phyloP scores from a whole-genome alignment of 1,284 basidiomycete species.

The Hypsizygus ulmarius region DNA sequence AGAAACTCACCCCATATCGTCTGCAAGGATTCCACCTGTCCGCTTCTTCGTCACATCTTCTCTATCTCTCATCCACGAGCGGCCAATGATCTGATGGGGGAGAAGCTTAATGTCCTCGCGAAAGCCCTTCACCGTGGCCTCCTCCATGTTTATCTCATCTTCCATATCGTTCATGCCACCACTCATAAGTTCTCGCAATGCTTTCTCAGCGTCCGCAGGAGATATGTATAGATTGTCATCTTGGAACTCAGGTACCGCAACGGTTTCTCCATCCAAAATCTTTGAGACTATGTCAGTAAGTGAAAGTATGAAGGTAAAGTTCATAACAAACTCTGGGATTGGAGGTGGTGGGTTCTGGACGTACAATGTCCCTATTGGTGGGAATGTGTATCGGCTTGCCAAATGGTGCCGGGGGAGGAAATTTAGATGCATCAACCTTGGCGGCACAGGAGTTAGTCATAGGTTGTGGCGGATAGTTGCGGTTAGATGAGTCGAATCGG shows the following conservation, averaged over 20 bases:
- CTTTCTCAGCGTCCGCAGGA: conserved; percentile 58
- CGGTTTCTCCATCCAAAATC: conserved; percentile 20
- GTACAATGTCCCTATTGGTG: conserved; percentile 24
- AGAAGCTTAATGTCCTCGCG: conserved; percentile 66
- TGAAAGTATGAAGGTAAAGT: neutral
- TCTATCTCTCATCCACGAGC: conserved; percentile 85
- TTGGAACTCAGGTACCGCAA: conserved; percentile 24
- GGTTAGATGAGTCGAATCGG: conserved; percentile 3
- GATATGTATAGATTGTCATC: conserved; percentile 30
- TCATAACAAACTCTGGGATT: conserved; percentile 1
- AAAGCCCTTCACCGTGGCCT: conserved; percentile 74
- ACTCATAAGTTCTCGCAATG: conserved; percentile 57
- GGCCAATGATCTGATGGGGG: conserved; percentile 85
- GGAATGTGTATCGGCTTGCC: conserved; percentile 24
- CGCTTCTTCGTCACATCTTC: conserved; percentile 70
- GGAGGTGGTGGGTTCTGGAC: neutral
- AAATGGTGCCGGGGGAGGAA: conserved; percentile 8
- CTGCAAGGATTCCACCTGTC: conserved; percentile 86
- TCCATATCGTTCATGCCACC: conserved; percentile 51
- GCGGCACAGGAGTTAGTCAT: too few relatives aligned
- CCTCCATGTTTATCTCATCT: conserved; percentile 57
- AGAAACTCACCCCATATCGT: conserved; percentile 78
- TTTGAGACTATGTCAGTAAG: neutral
- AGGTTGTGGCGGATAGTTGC: conserved; percentile 13
- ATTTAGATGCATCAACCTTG: conserved; percentile 11